Conservation (phyloP, 495 filamentous ascomycete genomes). For the Parathielavia hyrcaniae region DNA sequence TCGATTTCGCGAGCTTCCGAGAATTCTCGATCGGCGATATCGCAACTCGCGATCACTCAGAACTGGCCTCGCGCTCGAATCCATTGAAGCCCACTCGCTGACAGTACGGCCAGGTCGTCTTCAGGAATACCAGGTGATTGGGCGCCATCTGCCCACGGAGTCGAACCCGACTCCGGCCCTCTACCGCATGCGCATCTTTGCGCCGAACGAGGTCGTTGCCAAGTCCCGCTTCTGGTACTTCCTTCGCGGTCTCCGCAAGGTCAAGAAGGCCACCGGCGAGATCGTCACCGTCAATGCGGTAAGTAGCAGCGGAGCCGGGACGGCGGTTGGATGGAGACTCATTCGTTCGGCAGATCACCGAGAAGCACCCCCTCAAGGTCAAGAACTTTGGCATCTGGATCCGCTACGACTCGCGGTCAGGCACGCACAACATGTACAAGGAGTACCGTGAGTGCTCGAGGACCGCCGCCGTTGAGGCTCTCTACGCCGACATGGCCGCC, state of each 20-base stretch:
- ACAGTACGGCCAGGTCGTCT: constrained; percentile 70
- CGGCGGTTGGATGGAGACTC: constrained; percentile 10
- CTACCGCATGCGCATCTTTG: constrained; percentile 99
- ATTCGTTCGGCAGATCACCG: constrained; percentile 62
- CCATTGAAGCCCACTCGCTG: constrained; percentile 3
- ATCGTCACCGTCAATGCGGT: constrained; percentile 95
- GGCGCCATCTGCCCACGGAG: constrained; percentile 96
- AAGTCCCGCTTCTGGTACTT: constrained; percentile 99
- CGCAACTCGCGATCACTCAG: not conserved
- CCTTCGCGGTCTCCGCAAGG: constrained; percentile 94
- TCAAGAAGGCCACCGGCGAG: constrained; percentile 99
- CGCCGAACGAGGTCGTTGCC: constrained; percentile 91
- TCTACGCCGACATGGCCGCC: constrained; percentile 99
- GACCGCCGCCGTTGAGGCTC: constrained; percentile 86
- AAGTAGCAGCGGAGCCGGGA: constrained; percentile 36
- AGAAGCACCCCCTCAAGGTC: constrained; percentile 98
- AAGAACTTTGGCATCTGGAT: constrained; percentile 99
- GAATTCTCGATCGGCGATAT: not conserved
- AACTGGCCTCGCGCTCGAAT: not conserved
- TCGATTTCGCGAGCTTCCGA: not conserved
- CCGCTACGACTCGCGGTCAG: constrained; percentile 98
- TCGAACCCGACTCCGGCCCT: constrained; percentile 91
- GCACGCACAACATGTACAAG: constrained; percentile 99
- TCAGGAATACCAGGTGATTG: constrained; percentile 99
- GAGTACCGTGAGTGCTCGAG: constrained; percentile 98